Percentiles rank a stretch among this genome's conserved stretches.
These are phyloP conservation scores for Isabelozyma pseudorhagii DNA, from an alignment of 805 yeast species.

Conservation along the genomic window DNA sequence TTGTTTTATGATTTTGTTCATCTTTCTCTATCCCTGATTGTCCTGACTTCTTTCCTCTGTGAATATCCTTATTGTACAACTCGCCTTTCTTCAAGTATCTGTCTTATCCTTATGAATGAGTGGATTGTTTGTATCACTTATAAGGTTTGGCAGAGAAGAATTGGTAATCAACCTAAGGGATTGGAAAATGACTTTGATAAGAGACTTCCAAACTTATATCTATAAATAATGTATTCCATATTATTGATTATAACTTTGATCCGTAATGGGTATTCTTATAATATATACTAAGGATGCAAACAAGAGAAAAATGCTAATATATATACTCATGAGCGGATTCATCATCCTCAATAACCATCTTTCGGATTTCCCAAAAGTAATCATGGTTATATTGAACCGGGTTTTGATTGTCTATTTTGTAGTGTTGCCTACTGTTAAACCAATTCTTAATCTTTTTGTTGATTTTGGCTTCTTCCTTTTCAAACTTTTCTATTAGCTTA, in stretches of 20 bases:
- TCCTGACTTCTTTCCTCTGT: background rate
- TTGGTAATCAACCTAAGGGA: background rate
- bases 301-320: background rate
- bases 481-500: slow-evolving; percentile 27
- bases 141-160: background rate
- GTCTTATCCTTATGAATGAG: background rate
- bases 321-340: slow-evolving; percentile 1
- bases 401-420: slow-evolving; percentile 11
- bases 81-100: background rate
- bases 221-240: background rate
- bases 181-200: background rate
- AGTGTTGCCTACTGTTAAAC: slow-evolving; percentile 30
- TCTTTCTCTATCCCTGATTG: background rate
- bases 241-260: background rate
- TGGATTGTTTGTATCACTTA: background rate
- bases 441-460: slow-evolving; percentile 33
- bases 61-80: background rate
- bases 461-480: slow-evolving; percentile 35
- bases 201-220: background rate
- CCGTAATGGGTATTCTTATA: background rate
- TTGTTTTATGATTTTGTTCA: background rate
- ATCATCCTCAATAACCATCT: slow-evolving; percentile 37
- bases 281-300: background rate
- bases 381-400: slow-evolving; percentile 17
- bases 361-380: slow-evolving; percentile 42